A percentile compares a stretch with the other conserved stretches of the same genome.
Evolutionary conservation across 2,329 filamentous ascomycete genomes (phyloP).

Genomic region (Dactylellina haptotyla): DNA sequence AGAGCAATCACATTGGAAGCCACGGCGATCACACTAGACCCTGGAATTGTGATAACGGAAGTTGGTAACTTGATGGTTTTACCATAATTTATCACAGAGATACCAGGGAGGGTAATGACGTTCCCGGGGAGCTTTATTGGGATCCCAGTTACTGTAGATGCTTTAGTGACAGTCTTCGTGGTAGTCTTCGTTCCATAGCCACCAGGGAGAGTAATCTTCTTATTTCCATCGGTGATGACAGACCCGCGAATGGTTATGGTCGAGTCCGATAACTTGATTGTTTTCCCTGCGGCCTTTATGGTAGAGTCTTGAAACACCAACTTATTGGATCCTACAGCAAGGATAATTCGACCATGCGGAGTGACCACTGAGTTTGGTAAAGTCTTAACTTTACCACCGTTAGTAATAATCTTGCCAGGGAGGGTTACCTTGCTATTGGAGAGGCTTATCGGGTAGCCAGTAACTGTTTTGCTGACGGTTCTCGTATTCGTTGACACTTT

Average conservation of each 20-base stretch:
- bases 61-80: neutral
- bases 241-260: neutral
- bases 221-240: neutral
- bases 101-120: neutral
- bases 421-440: neutral
- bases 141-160: neutral
- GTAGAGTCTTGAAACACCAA: neutral
- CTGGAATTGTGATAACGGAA: neutral
- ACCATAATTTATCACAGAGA: neutral
- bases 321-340: constrained; percentile 1
- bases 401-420: neutral
- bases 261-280: neutral
- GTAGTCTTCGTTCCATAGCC: neutral
- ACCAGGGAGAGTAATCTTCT: neutral
- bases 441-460: neutral
- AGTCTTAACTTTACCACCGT: neutral
- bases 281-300: neutral
- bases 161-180: neutral
- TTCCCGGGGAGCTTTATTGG: neutral
- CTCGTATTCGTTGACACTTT: neutral
- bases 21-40: neutral
- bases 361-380: neutral
- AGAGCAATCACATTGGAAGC: neutral
- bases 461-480: neutral
- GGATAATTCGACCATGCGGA: neutral